Base-by-base conservation (phyloP, 306 rosid species). In the Herpetospermum pedunculosum region DNA sequence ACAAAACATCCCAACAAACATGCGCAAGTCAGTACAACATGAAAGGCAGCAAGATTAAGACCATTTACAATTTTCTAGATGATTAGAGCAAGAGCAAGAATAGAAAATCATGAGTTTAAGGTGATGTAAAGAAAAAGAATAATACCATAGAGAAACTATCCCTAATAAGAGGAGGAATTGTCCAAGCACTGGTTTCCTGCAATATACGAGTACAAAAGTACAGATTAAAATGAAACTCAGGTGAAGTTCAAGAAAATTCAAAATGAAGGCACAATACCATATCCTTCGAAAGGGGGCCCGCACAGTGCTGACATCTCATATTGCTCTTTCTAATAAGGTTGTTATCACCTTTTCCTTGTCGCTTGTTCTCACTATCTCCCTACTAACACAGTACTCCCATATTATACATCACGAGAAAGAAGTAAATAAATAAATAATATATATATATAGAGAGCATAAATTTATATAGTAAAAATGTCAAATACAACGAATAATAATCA, bases 111-210 rank as follows among this genome's bases (percentile, higher is more conserved):
- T 59, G 6, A 48, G 34, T 35, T 7, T 13, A 29, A 41, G 5
- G 44, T 6, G 9, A 46, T 19, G 52, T 10, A 16, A 23, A 73
- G 25, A 28, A 37, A 57, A 26, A 15, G 37, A 13, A 44, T 14
- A 63, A 37, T 79, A 90, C 97, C 98, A 90, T 90, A 25, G 96
- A 92, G 85, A 92, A 92, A 79, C 93, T 87, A 72, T 92, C 97
- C 86, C 96, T 84, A 38, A 92, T 55, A 37, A 90, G 84, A 0
- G 97, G 93, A 0, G 88, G 72, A 76, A 88, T 55, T 14, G 89
- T 92, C 98, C 97, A 92, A 0, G 60, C 69, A 62, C 89, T 90
- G 52, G 97, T 89, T 84, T 88, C 97, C 93, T 88, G 86, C 55
- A 77, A 14, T 29, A 46, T 76, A 67, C 59, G 48, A n/a, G n/a